Evolutionary conservation across 208 protist species (phyloP), one percentile per base, ranked within the genome.

Genomic region (Acanthamoeba healyi): DNA sequence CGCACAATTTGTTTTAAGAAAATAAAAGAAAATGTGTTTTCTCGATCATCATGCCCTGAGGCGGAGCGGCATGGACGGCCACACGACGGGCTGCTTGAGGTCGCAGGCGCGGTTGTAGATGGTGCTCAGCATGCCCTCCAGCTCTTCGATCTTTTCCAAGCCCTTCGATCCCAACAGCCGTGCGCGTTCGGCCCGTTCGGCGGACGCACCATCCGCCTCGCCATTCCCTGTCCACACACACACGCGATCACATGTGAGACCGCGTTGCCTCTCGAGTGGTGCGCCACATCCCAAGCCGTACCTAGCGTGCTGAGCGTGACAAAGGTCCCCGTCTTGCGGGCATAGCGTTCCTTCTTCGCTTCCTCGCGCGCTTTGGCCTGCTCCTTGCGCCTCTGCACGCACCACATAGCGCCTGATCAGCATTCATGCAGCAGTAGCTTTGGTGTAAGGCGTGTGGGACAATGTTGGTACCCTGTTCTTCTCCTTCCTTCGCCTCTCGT

Each of bases 311-410:
- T 77, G 4, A 38, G 67, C 17, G 67, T 77, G 36, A 77, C 36
- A 19, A 77, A 77, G 67, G 67, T 22, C 17, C 67, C 67, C 10
- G 67, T 77, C 67, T 77, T 77, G 32, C 67, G 67, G 67, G 67
- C 29, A 26, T 77, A n/a, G 32, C 36, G 32, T 17, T 32, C 36
- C 38, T 77, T 77, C 36, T 77, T 77, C 10, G 67, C 67, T 22
- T 77, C 67, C 36, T 77, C 67, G 17, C 67, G 67, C 17, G 67
- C 67, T 19, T 29, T 77, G 2, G 67, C 67, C 36, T 77, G 67
- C 19, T 46, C 67, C 38, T 77, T 77, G 19, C 67, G 67, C 26
- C 67, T 42, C 67, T 77, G 32, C 36, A 26, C 6, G 22, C 67
- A 38, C 7, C 19, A 77, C 67, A 44, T 77, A 14, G 22, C 46